Conservation (phyloP, 441 rosid species). For the Populus trichocarpa region DNA sequence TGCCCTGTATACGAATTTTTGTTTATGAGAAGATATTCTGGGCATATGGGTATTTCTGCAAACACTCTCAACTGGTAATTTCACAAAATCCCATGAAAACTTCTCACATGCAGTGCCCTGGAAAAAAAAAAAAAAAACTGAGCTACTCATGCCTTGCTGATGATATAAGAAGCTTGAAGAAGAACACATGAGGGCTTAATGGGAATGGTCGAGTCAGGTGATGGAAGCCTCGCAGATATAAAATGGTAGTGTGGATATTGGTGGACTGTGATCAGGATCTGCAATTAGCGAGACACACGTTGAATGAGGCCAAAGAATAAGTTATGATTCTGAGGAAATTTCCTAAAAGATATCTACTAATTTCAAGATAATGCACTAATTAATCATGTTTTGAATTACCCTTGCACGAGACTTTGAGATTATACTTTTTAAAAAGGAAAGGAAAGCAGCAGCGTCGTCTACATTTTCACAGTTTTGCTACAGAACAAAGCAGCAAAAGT, state of each 20-base stretch:
- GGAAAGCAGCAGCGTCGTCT: background rate
- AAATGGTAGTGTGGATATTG: background rate
- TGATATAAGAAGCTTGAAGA: background rate
- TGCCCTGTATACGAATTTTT: too few species aligned
- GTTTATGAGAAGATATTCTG: too few species aligned
- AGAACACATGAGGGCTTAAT: background rate
- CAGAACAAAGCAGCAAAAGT: slow-evolving; percentile 3
- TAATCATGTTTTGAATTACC: slow-evolving; percentile 7
- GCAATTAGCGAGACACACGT: slow-evolving; percentile 17
- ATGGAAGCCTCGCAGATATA: background rate
- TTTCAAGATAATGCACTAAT: background rate
- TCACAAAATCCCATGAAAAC: too few species aligned
- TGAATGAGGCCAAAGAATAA: slow-evolving; percentile 11
- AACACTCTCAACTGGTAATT: too few species aligned
- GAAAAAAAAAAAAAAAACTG: too few species aligned
- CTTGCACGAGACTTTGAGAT: background rate
- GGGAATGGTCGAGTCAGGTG: background rate
- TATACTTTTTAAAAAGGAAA: background rate
- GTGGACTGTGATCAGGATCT: slow-evolving; percentile 37
- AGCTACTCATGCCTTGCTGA: too few species aligned
- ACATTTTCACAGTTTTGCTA: background rate
- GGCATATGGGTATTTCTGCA: too few species aligned
- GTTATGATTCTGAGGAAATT: background rate
- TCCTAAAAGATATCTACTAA: background rate
- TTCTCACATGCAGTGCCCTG: background rate